Percentiles rank a stretch among this genome's conserved stretches.
These are phyloP conservation scores for Chrysoporthe deuterocubensis DNA, from an alignment of 2,329 filamentous ascomycete genomes.

Conservation along the genomic window DNA sequence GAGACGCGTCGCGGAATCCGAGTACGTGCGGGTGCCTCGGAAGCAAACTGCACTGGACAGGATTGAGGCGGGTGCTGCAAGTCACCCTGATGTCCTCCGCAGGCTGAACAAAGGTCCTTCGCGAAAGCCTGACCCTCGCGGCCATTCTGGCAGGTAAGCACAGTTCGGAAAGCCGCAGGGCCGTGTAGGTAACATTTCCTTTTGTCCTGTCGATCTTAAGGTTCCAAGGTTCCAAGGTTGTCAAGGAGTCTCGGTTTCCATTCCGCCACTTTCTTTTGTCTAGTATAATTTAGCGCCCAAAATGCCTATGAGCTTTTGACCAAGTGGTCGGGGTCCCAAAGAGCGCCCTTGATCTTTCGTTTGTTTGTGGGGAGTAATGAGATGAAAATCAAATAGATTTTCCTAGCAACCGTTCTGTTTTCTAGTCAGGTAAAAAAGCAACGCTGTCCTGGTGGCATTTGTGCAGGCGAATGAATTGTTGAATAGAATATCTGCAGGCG, in stretches of 20 bases:
- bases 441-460: not conserved
- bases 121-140: not conserved
- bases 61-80: not conserved
- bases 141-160: not conserved
- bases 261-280: not conserved
- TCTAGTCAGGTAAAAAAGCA: not conserved
- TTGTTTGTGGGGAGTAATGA: too few species aligned
- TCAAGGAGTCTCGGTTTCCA: not conserved
- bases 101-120: not conserved
- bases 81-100: constrained; percentile 1
- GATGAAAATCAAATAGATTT: too few species aligned
- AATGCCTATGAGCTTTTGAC: not conserved
- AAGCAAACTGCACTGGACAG: not conserved
- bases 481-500: not conserved
- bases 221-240: not conserved
- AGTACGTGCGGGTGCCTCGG: not conserved
- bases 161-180: not conserved
- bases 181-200: not conserved
- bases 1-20: not conserved
- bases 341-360: too few species aligned
- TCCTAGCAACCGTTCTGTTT: not conserved
- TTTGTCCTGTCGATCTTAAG: not conserved
- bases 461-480: not conserved
- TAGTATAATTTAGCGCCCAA: not conserved
- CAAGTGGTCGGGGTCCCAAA: not conserved